Evolutionary conservation across 768 basidiomycete species (phyloP), one percentile per base, ranked within the genome.

Genomic region (Calocybe indica): DNA sequence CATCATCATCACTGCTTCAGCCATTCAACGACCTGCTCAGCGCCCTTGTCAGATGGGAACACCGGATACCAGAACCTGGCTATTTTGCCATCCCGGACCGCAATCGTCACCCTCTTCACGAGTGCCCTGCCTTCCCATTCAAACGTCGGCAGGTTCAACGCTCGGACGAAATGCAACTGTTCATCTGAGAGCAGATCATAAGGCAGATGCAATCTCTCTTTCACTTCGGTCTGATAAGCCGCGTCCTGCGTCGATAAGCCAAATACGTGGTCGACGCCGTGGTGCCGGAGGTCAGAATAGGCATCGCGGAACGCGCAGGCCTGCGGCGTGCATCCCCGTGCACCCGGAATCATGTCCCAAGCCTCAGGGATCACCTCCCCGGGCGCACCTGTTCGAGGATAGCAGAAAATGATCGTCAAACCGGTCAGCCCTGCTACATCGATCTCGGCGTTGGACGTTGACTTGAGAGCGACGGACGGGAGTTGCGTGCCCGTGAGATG

Each of bases 261-360:
- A 35, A 57, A 59, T 10, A 59, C 50, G 29, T 55, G 58, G 9
- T 52, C 36, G 6, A 59, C 54, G 6, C 58, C 55, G 36, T 56
- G 43, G 14, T 37, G 47, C 40, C 30, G 39, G 35, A 59, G 52
- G 34, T 59, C 55, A 37, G 52, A 36, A 10, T 37, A 48, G 31
- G 50, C 47, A 44, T 59, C 58, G 31, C 58, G 55, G 50, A 55
- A 57, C n/a, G 53, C 52, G 40, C 58, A 59, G 12, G 49, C 55
- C 11, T 59, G 58, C 13, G 58, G 58, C 9, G 58, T 56, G 45
- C 58, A 58, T 31, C 58, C 58, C 28, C 58, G 51, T 15, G 58
- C 58, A 38, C 58, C 58, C 11, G 58, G 58, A 42, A 58, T 58
- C 22, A 56, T 28, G 40, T 58, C 48, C 58, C 58, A 58, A 6